Percentiles rank a stretch among this genome's conserved stretches.
These are phyloP conservation scores for Henckelia pumila DNA, from an alignment of 257 asterid genomes.

Conservation along the genomic window DNA sequence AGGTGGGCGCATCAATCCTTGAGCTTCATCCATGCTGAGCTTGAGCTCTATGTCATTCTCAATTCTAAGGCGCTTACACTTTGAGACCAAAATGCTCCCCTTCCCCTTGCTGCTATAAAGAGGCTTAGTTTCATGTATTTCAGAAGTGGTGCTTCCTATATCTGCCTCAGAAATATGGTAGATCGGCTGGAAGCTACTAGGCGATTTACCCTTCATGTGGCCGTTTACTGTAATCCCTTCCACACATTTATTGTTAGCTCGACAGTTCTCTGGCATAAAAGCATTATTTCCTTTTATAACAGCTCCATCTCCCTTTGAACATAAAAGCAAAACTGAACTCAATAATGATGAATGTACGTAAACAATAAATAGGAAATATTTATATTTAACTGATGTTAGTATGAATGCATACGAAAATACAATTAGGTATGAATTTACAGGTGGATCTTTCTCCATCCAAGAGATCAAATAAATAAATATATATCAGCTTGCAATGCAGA, in stretches of 20 bases:
- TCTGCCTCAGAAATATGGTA: conserved; percentile 36
- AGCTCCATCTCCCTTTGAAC: conserved; percentile 64
- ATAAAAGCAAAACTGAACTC: conserved; percentile 16
- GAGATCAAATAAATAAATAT: too few species aligned
- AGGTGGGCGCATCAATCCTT: conserved; percentile 75
- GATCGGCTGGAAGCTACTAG: conserved; percentile 28
- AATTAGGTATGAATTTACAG: background rate
- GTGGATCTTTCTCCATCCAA: background rate
- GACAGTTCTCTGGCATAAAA: conserved; percentile 39
- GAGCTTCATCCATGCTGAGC: conserved; percentile 82
- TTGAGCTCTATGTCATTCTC: conserved; percentile 66
- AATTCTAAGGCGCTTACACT: conserved; percentile 58
- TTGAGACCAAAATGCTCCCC: conserved; percentile 49
- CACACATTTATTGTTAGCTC: conserved; percentile 36
- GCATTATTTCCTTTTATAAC: conserved; percentile 32
- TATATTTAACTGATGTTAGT: background rate
- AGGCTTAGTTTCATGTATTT: conserved; percentile 43
- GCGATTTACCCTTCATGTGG: conserved; percentile 36
- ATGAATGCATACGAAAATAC: background rate
- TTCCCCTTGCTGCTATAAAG: conserved; percentile 53
- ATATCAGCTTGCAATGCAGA: background rate
- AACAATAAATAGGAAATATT: too few species aligned
- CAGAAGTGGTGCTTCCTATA: conserved; percentile 32
- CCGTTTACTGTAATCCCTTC: conserved; percentile 35
- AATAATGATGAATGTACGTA: background rate